Percentiles rank a stretch among this genome's conserved stretches.
Conservation (phyloP, 768 basidiomycete genomes). For the Kwoniella dejecticola region DNA sequence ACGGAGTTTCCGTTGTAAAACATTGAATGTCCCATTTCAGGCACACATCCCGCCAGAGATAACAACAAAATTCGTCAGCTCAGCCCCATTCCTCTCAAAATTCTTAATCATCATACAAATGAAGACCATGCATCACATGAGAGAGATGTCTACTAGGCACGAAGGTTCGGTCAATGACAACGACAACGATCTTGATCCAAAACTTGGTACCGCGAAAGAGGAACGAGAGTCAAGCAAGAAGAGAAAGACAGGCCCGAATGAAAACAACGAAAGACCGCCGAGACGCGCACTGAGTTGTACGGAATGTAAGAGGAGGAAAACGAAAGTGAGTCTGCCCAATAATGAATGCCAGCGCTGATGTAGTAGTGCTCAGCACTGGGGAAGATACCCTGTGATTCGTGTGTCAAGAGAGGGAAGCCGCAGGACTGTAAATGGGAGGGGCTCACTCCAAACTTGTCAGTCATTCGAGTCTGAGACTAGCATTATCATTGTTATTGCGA, state of each 20-base stretch:
- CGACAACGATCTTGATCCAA: no score
- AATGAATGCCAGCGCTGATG: background rate
- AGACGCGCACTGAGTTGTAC: conserved; percentile 27
- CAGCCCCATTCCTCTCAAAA: no score
- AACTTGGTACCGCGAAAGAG: no score
- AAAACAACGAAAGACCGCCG: background rate
- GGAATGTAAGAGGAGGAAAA: conserved; percentile 28
- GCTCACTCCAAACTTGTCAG: background rate
- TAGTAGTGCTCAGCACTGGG: conserved; percentile 22
- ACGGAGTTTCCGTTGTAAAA: no score
- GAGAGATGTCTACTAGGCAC: no score
- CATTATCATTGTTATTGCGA: background rate
- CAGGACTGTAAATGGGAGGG: conserved; percentile 24
- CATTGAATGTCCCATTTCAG: no score
- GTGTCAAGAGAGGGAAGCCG: conserved; percentile 16
- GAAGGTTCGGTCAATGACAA: no score
- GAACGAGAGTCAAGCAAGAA: background rate
- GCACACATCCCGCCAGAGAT: no score
- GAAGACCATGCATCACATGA: no score
- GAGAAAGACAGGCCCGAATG: background rate
- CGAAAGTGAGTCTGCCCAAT: conserved; percentile 19
- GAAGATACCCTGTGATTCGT: conserved; percentile 23
- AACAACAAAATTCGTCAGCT: no score
- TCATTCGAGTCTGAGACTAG: background rate
- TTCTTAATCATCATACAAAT: no score